These are phyloP conservation scores for Colletotrichum sp. DNA, from an alignment of 2,329 filamentous ascomycete species.

Conservation along the genomic window DNA sequence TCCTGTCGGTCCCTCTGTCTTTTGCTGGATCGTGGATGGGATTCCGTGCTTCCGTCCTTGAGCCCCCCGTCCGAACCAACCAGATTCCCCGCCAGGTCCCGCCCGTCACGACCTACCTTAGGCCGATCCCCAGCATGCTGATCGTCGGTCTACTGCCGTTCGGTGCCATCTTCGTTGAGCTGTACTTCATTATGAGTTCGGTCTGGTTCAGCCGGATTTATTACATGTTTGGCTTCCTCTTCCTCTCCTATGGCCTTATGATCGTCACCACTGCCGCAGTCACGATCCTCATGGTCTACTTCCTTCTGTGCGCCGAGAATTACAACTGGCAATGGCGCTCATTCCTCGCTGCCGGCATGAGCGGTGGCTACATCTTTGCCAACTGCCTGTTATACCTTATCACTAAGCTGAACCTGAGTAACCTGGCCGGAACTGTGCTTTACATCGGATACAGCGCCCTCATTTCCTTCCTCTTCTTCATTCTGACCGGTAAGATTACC, in stretches of 20 bases:
- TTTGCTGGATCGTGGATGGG: constrained; percentile 92
- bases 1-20: constrained; percentile 93
- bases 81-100: constrained; percentile 98
- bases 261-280: constrained; percentile 93
- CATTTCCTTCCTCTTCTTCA: constrained; percentile 89
- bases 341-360: constrained; percentile 90
- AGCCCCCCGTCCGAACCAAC: constrained; percentile 90
- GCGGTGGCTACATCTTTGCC: constrained; percentile 87
- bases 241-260: constrained; percentile 97
- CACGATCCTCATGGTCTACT: constrained; percentile 94
- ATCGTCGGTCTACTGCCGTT: constrained; percentile 93
- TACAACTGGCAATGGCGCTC: constrained; percentile 99
- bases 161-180: constrained; percentile 95
- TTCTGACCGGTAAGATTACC: constrained; percentile 82
- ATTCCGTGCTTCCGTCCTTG: constrained; percentile 76
- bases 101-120: constrained; percentile 80
- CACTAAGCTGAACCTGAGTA: constrained; percentile 84
- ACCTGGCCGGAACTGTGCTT: constrained; percentile 84
- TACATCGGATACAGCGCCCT: constrained; percentile 93
- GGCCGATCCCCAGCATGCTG: constrained; percentile 87
- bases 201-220: constrained; percentile 99
- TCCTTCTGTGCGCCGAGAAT: constrained; percentile 93
- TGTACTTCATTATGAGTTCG: constrained; percentile 99
- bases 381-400: constrained; percentile 93
- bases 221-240: constrained; percentile 99